Percentiles rank a stretch among this genome's conserved stretches.
Conservation (phyloP, 345 rosid genomes). For the Sonneratia caseolaris region DNA sequence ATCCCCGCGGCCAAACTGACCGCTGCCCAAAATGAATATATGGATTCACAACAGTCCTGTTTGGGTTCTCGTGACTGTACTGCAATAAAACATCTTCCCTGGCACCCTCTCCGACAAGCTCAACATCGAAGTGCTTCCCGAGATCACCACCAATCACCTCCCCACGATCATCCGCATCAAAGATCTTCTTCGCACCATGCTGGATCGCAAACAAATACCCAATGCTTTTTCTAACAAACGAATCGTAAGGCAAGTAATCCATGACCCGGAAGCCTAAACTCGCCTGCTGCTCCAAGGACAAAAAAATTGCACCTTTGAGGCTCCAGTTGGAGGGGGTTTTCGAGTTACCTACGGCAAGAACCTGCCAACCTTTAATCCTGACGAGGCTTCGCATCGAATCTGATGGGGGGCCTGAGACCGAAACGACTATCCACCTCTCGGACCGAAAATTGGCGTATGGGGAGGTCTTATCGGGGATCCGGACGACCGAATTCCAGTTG, state of each 20-base stretch:
- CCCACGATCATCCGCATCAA: conserved; percentile 87
- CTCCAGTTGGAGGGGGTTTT: conserved; percentile 75
- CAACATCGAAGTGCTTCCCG: conserved; percentile 87
- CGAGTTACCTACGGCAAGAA: conserved; percentile 81
- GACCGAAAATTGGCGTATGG: conserved; percentile 59
- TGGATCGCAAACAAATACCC: conserved; percentile 96
- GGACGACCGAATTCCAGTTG: conserved; percentile 54
- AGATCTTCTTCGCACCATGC: conserved; percentile 91
- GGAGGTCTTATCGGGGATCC: conserved; percentile 48
- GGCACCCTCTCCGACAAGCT: conserved; percentile 69
- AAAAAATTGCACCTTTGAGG: conserved; percentile 73
- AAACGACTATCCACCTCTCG: conserved; percentile 82
- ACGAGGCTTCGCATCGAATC: conserved; percentile 51
- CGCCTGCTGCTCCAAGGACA: conserved; percentile 85
- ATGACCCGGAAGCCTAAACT: conserved; percentile 58
- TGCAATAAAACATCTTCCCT: conserved; percentile 78
- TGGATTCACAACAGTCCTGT: conserved; percentile 79
- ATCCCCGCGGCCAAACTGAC: conserved; percentile 97
- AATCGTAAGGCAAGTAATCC: conserved; percentile 75
- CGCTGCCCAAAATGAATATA: conserved; percentile 97
- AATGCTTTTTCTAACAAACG: conserved; percentile 73
- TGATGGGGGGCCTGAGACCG: conserved; percentile 72
- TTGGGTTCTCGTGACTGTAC: conserved; percentile 72
- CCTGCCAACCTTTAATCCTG: conserved; percentile 89
- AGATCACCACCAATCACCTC: conserved; percentile 79